Evolutionary conservation across 1,284 basidiomycete species (phyloP).

Genomic region (Boletellus deceptivus): DNA sequence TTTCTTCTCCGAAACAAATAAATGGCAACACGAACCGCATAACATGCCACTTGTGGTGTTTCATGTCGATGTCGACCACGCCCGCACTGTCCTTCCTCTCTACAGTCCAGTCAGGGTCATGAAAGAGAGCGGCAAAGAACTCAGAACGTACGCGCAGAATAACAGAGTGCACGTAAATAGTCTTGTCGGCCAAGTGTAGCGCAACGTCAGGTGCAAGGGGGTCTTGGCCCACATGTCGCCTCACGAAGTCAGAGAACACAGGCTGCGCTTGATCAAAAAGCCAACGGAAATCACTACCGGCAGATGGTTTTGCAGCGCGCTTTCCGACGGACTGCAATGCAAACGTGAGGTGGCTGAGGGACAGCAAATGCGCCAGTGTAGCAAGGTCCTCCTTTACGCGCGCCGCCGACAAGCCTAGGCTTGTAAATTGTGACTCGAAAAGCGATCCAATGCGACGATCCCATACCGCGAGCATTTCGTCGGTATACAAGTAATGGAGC

Average conservation of each 20-base stretch:
- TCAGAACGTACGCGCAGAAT: constrained; percentile 81
- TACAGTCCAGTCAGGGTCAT: constrained; percentile 78
- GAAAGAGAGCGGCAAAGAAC: constrained; percentile 73
- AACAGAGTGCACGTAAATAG: constrained; percentile 63
- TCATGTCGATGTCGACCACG: constrained; percentile 64
- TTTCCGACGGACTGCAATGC: constrained; percentile 58
- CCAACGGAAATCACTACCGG: constrained; percentile 47
- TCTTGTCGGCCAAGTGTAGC: constrained; percentile 70
- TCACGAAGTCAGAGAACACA: constrained; percentile 4
- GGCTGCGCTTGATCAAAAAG: constrained; percentile 44
- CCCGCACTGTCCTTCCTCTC: constrained; percentile 57
- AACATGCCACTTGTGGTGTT: constrained; percentile 72
- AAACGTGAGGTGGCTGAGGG: constrained; percentile 52
- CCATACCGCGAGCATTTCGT: constrained; percentile 83
- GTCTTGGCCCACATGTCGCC: constrained; percentile 18
- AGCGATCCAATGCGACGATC: constrained; percentile 67
- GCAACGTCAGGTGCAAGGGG: constrained; percentile 57
- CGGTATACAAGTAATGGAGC: constrained; percentile 86
- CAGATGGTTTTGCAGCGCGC: constrained; percentile 42
- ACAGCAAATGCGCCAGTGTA: constrained; percentile 51
- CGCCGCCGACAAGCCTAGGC: constrained; percentile 40
- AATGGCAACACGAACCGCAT: constrained; percentile 79
- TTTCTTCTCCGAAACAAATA: constrained; percentile 79
- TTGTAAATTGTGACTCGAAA: constrained; percentile 43
- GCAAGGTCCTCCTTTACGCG: constrained; percentile 65